phyloP scores from a whole-genome alignment of 331 rosid genomes.

The Dryas integrifolia region DNA sequence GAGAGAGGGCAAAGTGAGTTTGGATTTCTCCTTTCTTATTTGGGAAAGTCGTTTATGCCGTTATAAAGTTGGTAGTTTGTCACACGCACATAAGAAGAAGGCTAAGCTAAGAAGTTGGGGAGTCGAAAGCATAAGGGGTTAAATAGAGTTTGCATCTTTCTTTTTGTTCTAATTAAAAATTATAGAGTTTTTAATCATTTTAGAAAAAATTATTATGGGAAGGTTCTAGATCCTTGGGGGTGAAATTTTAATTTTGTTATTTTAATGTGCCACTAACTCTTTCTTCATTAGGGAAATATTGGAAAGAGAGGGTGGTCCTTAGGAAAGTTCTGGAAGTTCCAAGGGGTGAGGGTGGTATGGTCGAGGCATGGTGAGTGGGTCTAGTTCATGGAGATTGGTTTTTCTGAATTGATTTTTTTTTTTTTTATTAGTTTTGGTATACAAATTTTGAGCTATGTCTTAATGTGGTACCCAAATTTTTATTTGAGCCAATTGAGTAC shows the following conservation, averaged over 20 bases:
- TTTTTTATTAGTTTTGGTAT: no score
- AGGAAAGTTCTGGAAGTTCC: constrained; percentile 59
- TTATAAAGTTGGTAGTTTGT: constrained; percentile 17
- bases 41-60: constrained; percentile 40
- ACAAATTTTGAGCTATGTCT: no score
- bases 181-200: not conserved
- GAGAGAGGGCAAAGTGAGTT: not conserved
- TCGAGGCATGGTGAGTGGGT: constrained; percentile 25
- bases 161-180: constrained; percentile 11
- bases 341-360: not conserved
- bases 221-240: constrained; percentile 50
- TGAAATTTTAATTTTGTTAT: constrained; percentile 2
- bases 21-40: constrained; percentile 21
- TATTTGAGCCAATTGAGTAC: no score
- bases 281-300: constrained; percentile 24
- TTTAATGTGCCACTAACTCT: not conserved
- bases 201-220: constrained; percentile 10
- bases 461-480: no score
- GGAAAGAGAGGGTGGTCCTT: constrained; percentile 11
- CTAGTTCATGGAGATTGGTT: not conserved
- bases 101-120: not conserved
- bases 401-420: no score
- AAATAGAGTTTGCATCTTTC: not conserved
- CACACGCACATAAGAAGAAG: not conserved
- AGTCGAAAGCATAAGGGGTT: not conserved